phyloP scores from a whole-genome alignment of 2,329 filamentous ascomycete species.

The Ascochyta koolunga region DNA sequence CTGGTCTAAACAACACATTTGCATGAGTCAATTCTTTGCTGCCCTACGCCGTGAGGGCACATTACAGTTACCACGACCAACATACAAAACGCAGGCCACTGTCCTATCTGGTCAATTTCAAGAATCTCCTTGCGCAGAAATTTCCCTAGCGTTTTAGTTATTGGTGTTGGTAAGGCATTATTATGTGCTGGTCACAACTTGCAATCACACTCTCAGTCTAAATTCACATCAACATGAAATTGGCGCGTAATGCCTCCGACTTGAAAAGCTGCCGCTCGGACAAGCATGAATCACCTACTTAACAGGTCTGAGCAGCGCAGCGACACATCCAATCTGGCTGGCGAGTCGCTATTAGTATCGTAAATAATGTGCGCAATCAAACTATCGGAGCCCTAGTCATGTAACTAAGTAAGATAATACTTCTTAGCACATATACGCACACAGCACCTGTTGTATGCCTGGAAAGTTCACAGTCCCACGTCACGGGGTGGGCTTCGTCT shows the following conservation, averaged over 20 bases:
- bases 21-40: background rate
- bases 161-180: background rate
- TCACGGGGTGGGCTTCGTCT: too few relatives aligned
- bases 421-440: too few relatives aligned
- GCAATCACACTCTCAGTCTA: background rate
- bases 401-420: too few relatives aligned
- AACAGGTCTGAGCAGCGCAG: background rate
- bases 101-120: background rate
- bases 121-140: background rate
- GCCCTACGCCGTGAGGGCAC: background rate
- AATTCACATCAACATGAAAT: background rate
- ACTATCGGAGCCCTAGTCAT: too few relatives aligned
- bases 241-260: background rate
- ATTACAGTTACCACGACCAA: background rate
- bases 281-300: too few relatives aligned
- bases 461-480: too few relatives aligned
- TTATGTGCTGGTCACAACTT: background rate
- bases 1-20: background rate
- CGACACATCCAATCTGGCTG: too few relatives aligned
- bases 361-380: background rate
- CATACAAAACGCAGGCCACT: background rate
- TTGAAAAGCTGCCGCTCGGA: background rate
- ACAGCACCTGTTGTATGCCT: too few relatives aligned
- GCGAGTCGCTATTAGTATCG: background rate
- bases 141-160: too few relatives aligned